Evolutionary conservation across 768 basidiomycete species (phyloP), one percentile per base, ranked within the genome.

Genomic region (Podaxis mareebaensis): DNA sequence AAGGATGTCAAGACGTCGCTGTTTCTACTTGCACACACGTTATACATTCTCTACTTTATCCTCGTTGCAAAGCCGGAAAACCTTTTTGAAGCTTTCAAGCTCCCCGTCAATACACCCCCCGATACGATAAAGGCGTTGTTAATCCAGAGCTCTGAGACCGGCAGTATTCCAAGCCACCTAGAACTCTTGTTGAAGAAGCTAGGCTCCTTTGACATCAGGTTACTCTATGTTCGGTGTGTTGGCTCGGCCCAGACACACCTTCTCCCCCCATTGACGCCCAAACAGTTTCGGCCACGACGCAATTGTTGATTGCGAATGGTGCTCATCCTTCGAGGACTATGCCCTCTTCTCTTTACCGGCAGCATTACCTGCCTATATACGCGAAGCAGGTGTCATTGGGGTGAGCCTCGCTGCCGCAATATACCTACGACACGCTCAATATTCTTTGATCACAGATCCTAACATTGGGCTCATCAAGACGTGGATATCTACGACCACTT

Each of bases 261-360:
- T 22, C 8, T 6, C 7, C 8, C 53, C 7, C n/a, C 6, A 26
- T 36, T 54, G 15, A 49, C 28, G 49, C 3, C 26, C 48, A 22
- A 33, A 20, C 66, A 90, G 91, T 61, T 89, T 91, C 64, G 91
- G 91, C 24, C 91, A 92, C 72, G 72, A 79, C 28, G 83, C 84
- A 4, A 73, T 92, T 15, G 77, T 85, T 51, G 81, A 79, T 7
- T 92, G 91, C 73, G 79, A 79, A n/a, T 85, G 87, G 70, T 92
- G 91, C 72, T 79, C 78, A 22, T 83, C 86, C 13, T 78, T 78
- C 56, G 72, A 81, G 28, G 90, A 92, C 62, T 91, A 83, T 70
- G 80, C 80, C 8, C 72, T 89, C 12, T 88, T 83, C 70, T 80
- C 83, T 6, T 69, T 89, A 26, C 84, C 88, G 1, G 74, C 76